Evolutionary conservation across 2,329 filamentous ascomycete genomes (phyloP).

Genomic region (Davidsoniella eucalypti): DNA sequence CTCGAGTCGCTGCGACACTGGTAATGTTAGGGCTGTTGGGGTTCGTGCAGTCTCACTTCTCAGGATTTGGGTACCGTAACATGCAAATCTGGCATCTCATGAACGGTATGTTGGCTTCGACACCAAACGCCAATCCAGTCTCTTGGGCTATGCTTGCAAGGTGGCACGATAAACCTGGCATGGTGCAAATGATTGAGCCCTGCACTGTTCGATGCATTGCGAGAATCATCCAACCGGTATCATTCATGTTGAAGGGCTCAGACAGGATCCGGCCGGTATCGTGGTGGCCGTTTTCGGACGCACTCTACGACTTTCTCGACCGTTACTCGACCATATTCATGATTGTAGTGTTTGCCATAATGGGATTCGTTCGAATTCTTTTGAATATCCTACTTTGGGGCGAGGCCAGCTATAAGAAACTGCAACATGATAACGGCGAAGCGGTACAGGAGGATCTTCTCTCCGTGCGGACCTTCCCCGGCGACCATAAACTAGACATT

Average conservation of each 20-base stretch:
- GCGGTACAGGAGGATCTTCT: conserved; percentile 27
- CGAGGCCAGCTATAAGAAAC: conserved; percentile 29
- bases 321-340: conserved; percentile 43
- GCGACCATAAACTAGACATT: conserved; percentile 54
- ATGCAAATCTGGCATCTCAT: not conserved
- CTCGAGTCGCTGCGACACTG: conserved; percentile 56
- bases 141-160: conserved; percentile 5
- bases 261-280: conserved; percentile 41
- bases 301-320: conserved; percentile 46
- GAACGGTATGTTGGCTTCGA: not conserved
- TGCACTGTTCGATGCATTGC: conserved; percentile 55
- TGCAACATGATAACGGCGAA: conserved; percentile 26
- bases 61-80: conserved; percentile 25
- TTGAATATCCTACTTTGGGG: conserved; percentile 62
- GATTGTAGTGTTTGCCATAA: conserved; percentile 43
- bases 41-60: conserved; percentile 64
- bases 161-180: conserved; percentile 26
- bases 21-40: conserved; percentile 58
- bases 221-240: conserved; percentile 55
- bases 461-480: conserved; percentile 40
- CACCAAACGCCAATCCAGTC: not conserved
- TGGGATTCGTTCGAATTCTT: conserved; percentile 49
- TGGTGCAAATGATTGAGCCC: conserved; percentile 62
- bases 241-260: conserved; percentile 54
- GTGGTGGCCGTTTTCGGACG: conserved; percentile 22